Evolutionary conservation across 192 early-diverging fungal genomes (phyloP).

Genomic region (Gaertneriomyces semiglobifer): DNA sequence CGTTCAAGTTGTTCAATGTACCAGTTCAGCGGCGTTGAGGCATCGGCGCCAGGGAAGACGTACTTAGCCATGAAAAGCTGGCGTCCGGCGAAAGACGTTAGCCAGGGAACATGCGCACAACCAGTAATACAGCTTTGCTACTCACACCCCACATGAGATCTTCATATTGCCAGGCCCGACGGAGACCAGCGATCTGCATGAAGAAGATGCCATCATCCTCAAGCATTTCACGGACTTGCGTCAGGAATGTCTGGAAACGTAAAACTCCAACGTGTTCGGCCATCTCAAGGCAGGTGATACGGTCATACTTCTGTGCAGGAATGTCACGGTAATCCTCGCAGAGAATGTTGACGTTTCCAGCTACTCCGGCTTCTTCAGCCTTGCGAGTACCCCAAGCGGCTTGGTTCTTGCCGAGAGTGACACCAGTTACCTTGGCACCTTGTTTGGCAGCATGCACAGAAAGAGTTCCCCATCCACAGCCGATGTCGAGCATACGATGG

Average conservation of each 20-base stretch:
- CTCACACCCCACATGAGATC: conserved; percentile 78
- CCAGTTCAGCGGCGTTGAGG: conserved; percentile 95
- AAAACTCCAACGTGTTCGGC: conserved; percentile 98
- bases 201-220: conserved; percentile 98
- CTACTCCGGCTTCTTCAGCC: conserved; percentile 78
- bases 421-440: conserved; percentile 85
- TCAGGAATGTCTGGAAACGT: conserved; percentile 81
- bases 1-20: conserved; percentile 88
- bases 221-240: conserved; percentile 89
- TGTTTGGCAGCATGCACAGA: conserved; percentile 85
- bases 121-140: not conserved
- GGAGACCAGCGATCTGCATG: conserved; percentile 95
- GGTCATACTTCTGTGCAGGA: conserved; percentile 87
- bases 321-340: conserved; percentile 99
- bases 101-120: not conserved
- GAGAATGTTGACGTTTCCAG: conserved; percentile 69
- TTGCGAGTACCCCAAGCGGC: conserved; percentile 82
- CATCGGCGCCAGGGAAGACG: conserved; percentile 97
- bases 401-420: conserved; percentile 92
- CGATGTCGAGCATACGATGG: conserved; percentile 93
- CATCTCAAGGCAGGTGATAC: conserved; percentile 98
- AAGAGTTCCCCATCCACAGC: conserved; percentile 97
- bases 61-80: conserved; percentile 97
- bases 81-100: not conserved
- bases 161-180: conserved; percentile 76